Base-by-base conservation (phyloP, 2,329 filamentous ascomycete genomes). In the Stagonosporopsis chrysanthemi region DNA sequence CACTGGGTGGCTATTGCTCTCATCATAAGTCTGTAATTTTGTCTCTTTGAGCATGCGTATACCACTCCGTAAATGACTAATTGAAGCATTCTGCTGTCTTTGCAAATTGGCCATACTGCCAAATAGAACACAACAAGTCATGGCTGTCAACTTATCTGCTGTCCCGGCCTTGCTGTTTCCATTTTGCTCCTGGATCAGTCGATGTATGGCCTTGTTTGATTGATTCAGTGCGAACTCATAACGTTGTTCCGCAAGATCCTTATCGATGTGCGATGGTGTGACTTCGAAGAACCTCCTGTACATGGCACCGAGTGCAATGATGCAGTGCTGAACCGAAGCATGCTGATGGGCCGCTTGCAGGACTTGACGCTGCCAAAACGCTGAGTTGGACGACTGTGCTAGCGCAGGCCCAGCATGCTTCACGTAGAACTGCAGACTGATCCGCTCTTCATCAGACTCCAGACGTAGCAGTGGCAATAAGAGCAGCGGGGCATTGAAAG, bases 121-220 rank as follows among this genome's bases (percentile, higher is more conserved):
- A 54, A 74, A 74, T 1, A 75, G 51, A 6, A 75, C 59, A 39
- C 68, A 70, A 22, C 63, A 69, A 22, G 71, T 70, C 68, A 75
- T 68, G 26, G 73, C 48, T 19, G 68, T 70, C 19, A 73, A 52
- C 49, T 64, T 74, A 11, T 74, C 65, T 6, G 52, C 49, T 19
- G 61, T 51, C 15, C 28, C 35, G 6, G 42, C 60, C 8, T 28
- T 52, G 9, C 48, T 40, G 2, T 33, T 23, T 1, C 40, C 38
- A 1, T 47, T 53, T 14, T 55, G 58, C 6, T 67, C 48, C 33
- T 56, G 57, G 2, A 74, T 28, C 6, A 74, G 38, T 19, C 56
- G 54, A 19, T 67, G 63, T 33, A 74, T 72, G 2, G 69, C 66
- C 26, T 63, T 69, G 24, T 73, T 75, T 0, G 70, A 71, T 45